Percentiles rank a stretch among this genome's conserved stretches.
phyloP scores from a whole-genome alignment of 2,329 filamentous ascomycete genomes.

The Gnomoniopsis sp. region DNA sequence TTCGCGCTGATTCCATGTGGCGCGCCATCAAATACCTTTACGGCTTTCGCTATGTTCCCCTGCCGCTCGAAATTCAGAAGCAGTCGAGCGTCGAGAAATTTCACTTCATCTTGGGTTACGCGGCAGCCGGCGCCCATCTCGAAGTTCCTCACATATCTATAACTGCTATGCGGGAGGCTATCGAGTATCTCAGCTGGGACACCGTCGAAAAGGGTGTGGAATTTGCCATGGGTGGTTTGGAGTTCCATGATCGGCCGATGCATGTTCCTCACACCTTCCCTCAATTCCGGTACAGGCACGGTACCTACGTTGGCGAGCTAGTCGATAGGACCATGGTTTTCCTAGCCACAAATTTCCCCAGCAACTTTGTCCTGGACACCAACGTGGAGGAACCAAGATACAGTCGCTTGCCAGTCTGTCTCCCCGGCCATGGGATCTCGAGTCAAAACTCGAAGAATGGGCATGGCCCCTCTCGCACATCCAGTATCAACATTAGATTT shows the following conservation, averaged over 20 bases:
- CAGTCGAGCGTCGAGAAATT: slow-evolving; percentile 28
- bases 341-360: slow-evolving; percentile 46
- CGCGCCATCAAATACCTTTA: slow-evolving; percentile 57
- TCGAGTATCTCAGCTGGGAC: slow-evolving; percentile 57
- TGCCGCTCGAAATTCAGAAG: slow-evolving; percentile 10
- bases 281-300: slow-evolving; percentile 32
- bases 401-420: slow-evolving; percentile 21
- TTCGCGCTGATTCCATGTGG: slow-evolving; percentile 55
- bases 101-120: slow-evolving; percentile 59
- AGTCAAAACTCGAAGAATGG: background rate
- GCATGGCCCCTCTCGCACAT: slow-evolving; percentile 15
- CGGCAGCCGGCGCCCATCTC: slow-evolving; percentile 59
- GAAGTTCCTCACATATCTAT: slow-evolving; percentile 51
- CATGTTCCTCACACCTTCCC: slow-evolving; percentile 13
- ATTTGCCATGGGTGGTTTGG: slow-evolving; percentile 45
- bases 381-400: slow-evolving; percentile 27
- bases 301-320: slow-evolving; percentile 39
- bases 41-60: slow-evolving; percentile 37
- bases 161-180: slow-evolving; percentile 58
- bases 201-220: slow-evolving; percentile 58
- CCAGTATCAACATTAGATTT: slow-evolving; percentile 27
- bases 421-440: background rate
- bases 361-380: slow-evolving; percentile 51
- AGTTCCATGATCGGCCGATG: slow-evolving; percentile 14
- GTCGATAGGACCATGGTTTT: slow-evolving; percentile 46